Evolutionary conservation across 2,329 filamentous ascomycete species (phyloP).

Genomic region (Ceratocystis cubensis): DNA sequence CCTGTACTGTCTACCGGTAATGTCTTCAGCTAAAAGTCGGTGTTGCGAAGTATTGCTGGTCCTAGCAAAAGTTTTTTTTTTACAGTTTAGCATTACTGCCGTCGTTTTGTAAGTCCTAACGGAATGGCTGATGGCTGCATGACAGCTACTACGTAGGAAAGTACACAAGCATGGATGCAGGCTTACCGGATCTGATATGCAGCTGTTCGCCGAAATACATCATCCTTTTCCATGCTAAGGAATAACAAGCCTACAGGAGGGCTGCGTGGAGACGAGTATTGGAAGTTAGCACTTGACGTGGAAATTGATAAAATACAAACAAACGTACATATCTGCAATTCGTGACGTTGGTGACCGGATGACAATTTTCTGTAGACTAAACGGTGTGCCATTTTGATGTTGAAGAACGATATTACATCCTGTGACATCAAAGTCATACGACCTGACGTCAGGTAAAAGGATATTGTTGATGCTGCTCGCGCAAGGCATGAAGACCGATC

Average conservation of each 20-base stretch:
- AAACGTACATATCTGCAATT: constrained; percentile 5
- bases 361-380: constrained; percentile 71
- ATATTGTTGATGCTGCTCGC: constrained; percentile 69
- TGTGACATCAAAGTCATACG: constrained; percentile 83
- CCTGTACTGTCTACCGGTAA: background rate
- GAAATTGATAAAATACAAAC: background rate
- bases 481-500: constrained; percentile 51
- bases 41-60: background rate
- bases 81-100: background rate
- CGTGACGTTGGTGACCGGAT: constrained; percentile 58
- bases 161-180: background rate
- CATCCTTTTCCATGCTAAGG: constrained; percentile 70
- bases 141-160: background rate
- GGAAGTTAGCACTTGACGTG: background rate
- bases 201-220: constrained; percentile 59
- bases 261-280: background rate
- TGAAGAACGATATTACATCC: constrained; percentile 76
- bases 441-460: constrained; percentile 64
- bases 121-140: constrained; percentile 20
- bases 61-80: background rate
- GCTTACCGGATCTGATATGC: constrained; percentile 62
- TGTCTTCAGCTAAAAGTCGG: background rate
- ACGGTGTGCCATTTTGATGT: constrained; percentile 68
- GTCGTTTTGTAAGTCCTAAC: constrained; percentile 11
- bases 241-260: constrained; percentile 65